Percentiles rank a stretch among this genome's conserved stretches.
Evolutionary conservation across 1,284 basidiomycete species (phyloP).

Genomic region (Thelephora terrestris): DNA sequence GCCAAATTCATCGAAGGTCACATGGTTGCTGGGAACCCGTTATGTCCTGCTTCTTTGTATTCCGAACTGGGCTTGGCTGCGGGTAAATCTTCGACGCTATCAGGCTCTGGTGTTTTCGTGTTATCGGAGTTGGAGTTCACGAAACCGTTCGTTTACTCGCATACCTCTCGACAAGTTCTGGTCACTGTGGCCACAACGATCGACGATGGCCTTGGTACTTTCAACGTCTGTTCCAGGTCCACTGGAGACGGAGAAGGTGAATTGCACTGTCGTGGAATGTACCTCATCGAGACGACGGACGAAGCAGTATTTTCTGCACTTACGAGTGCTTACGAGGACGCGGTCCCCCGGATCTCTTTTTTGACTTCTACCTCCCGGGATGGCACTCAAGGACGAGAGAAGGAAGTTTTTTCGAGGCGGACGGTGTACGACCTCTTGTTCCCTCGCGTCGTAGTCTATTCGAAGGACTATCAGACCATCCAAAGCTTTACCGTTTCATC

Average conservation of each 20-base stretch:
- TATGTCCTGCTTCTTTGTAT: constrained; percentile 65
- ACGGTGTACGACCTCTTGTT: constrained; percentile 58
- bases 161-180: constrained; percentile 24
- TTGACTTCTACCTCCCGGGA: constrained; percentile 16
- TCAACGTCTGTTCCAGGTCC: constrained; percentile 31
- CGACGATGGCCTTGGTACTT: constrained; percentile 29
- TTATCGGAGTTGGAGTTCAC: constrained; percentile 38
- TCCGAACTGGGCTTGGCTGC: constrained; percentile 44
- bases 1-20: constrained; percentile 45
- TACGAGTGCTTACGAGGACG: too few relatives aligned
- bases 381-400: not conserved
- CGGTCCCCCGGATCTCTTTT: constrained; percentile 1
- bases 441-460: constrained; percentile 57
- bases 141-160: constrained; percentile 43
- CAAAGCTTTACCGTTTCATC: constrained; percentile 39
- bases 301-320: too few relatives aligned
- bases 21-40: constrained; percentile 40
- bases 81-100: constrained; percentile 21
- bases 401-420: constrained; percentile 44
- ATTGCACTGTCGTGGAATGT: constrained; percentile 36
- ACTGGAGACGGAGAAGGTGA: constrained; percentile 19
- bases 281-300: constrained; percentile 23
- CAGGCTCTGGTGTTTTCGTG: constrained; percentile 24
- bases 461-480: constrained; percentile 46
- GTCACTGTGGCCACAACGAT: constrained; percentile 27